These are phyloP conservation scores for Monilinia fructicola DNA, from an alignment of 2,329 filamentous ascomycete genomes.

Conservation along the genomic window DNA sequence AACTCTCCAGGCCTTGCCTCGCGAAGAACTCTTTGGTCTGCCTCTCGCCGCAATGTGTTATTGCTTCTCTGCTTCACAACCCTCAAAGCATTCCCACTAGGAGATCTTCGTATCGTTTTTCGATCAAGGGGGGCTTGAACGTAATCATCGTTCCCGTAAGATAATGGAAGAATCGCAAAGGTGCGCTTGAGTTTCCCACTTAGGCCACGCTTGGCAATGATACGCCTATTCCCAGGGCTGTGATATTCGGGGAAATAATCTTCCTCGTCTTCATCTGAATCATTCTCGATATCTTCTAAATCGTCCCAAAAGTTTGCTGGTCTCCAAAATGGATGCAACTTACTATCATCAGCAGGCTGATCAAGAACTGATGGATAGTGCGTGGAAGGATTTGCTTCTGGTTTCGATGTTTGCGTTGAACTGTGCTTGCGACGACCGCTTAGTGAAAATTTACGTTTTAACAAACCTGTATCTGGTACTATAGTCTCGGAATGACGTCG, in stretches of 20 bases:
- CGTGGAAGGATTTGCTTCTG: conserved; percentile 33
- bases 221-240: conserved; percentile 43
- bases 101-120: conserved; percentile 57
- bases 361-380: conserved; percentile 48
- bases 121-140: conserved; percentile 47
- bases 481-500: conserved; percentile 52
- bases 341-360: conserved; percentile 52
- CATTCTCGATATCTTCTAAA: conserved; percentile 44
- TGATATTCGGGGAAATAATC: conserved; percentile 48
- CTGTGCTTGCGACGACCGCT: conserved; percentile 32
- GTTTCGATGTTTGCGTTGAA: conserved; percentile 34
- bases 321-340: conserved; percentile 61
- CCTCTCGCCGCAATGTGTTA: conserved; percentile 33
- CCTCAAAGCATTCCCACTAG: conserved; percentile 56
- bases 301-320: conserved; percentile 50
- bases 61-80: conserved; percentile 56
- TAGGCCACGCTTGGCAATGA: conserved; percentile 49
- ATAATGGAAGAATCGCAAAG: conserved; percentile 59
- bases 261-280: conserved; percentile 30
- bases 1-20: conserved; percentile 29
- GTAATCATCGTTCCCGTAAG: conserved; percentile 45
- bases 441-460: conserved; percentile 46
- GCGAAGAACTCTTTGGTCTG: conserved; percentile 26
- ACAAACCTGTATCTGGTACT: conserved; percentile 51
- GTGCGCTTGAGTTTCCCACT: conserved; percentile 50